Percentiles rank a stretch among this genome's conserved stretches.
Conservation (phyloP, 805 yeast genomes). For the Monosporozyma servazzii region DNA sequence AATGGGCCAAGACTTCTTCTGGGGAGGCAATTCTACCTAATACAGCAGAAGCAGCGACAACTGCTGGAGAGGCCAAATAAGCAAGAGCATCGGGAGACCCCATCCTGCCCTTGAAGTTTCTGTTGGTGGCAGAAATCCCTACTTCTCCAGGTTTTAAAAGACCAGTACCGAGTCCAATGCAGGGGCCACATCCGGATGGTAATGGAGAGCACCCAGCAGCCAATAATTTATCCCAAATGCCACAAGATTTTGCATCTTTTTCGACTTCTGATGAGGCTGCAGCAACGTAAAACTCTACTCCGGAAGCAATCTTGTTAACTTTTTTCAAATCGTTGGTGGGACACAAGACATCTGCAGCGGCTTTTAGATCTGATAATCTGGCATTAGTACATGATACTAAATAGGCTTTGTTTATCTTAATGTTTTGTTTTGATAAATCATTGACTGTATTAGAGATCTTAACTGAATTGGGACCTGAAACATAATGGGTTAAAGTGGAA, state of each 20-base stretch:
- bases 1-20: constrained; percentile 64
- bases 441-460: constrained; percentile 75
- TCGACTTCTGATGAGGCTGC: constrained; percentile 95
- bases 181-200: constrained; percentile 99
- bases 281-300: constrained; percentile 93
- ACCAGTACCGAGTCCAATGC: constrained; percentile 96
- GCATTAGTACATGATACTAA: constrained; percentile 97
- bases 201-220: constrained; percentile 92
- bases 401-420: constrained; percentile 87
- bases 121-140: constrained; percentile 95
- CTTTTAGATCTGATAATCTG: constrained; percentile 81
- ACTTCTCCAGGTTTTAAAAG: constrained; percentile 91
- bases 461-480: constrained; percentile 97
- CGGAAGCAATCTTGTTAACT: constrained; percentile 64
- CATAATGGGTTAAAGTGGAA: constrained; percentile 70
- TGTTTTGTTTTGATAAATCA: constrained; percentile 60
- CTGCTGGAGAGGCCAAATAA: constrained; percentile 92
- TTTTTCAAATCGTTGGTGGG: constrained; percentile 23
- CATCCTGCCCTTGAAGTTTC: constrained; percentile 99
- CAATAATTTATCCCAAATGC: constrained; percentile 85
- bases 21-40: constrained; percentile 90
- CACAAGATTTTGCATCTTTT: constrained; percentile 78
- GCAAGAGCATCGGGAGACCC: constrained; percentile 96
- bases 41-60: constrained; percentile 97
- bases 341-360: constrained; percentile 83